Conservation (phyloP, 352 stramenopile species). For the Phytophthora tentaculata region DNA sequence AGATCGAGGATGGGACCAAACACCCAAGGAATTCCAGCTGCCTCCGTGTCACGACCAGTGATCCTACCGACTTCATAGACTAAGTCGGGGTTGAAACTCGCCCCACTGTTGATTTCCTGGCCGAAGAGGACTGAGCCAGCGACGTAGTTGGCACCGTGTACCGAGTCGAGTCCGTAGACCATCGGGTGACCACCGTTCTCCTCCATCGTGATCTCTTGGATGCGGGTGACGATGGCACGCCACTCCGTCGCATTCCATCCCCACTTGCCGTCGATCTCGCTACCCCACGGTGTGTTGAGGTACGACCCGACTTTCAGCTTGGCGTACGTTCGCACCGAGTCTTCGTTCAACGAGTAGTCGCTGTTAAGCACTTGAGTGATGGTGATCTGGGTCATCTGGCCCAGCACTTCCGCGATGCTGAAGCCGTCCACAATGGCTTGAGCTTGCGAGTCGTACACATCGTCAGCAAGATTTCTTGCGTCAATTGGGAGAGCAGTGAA, state of each 20-base stretch:
- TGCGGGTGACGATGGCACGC: slow-evolving; percentile 69
- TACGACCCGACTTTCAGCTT: slow-evolving; percentile 87
- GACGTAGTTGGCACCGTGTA: slow-evolving; percentile 93
- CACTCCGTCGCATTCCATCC: slow-evolving; percentile 73
- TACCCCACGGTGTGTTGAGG: slow-evolving; percentile 70
- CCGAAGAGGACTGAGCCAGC: slow-evolving; percentile 81
- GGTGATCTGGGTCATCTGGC: slow-evolving; percentile 93
- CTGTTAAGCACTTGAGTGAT: slow-evolving; percentile 74
- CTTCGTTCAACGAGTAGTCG: slow-evolving; percentile 65
- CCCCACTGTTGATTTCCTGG: slow-evolving; percentile 89
- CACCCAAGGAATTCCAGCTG: slow-evolving; percentile 89
- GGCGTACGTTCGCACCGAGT: slow-evolving; percentile 67
- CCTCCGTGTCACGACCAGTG: slow-evolving; percentile 84
- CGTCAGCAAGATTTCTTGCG: slow-evolving; percentile 25
- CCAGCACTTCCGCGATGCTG: slow-evolving; percentile 64
- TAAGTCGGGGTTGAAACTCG: slow-evolving; percentile 88
- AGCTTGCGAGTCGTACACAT: slow-evolving; percentile 45
- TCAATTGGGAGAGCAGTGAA: slow-evolving; percentile 16
- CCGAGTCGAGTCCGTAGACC: slow-evolving; percentile 91
- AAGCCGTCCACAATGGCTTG: slow-evolving; percentile 62
- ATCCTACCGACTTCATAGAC: slow-evolving; percentile 73
- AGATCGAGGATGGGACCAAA: slow-evolving; percentile 90
- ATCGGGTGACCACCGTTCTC: slow-evolving; percentile 66
- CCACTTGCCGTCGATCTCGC: slow-evolving; percentile 33
- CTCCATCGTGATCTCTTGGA: slow-evolving; percentile 81